These are phyloP conservation scores for Diaporthe ampelina DNA, from an alignment of 2,329 filamentous ascomycete genomes.

Conservation along the genomic window DNA sequence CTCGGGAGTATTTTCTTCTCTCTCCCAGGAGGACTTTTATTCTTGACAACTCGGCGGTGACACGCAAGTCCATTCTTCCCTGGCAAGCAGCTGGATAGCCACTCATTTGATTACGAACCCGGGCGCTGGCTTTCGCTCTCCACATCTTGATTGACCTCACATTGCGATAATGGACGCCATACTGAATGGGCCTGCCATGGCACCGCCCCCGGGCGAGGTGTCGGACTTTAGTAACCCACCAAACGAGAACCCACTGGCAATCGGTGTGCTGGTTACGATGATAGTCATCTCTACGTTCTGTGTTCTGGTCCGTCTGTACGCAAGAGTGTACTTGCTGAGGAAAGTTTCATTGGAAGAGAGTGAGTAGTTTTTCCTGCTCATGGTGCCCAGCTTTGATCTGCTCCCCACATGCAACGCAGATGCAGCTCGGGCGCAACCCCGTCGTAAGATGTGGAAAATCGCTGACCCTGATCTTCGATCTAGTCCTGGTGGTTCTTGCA, in stretches of 20 bases:
- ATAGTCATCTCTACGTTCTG: constrained; percentile 37
- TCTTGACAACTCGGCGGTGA: constrained; percentile 5
- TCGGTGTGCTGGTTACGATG: constrained; percentile 30
- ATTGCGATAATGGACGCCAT: constrained; percentile 14
- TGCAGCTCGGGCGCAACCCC: not conserved
- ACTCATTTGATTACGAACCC: not conserved
- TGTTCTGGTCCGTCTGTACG: constrained; percentile 36
- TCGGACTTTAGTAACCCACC: constrained; percentile 36
- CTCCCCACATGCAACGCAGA: not conserved
- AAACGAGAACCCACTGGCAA: constrained; percentile 36
- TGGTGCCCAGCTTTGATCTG: not conserved
- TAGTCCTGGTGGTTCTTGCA: constrained; percentile 26
- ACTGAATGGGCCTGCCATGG: constrained; percentile 33
- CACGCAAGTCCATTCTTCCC: constrained; percentile 7
- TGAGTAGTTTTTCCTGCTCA: constrained; percentile 10
- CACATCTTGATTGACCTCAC: not conserved
- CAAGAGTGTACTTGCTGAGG: constrained; percentile 18
- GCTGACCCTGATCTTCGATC: constrained; percentile 14
- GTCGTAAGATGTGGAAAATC: not conserved
- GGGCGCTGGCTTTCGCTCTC: constrained; percentile 21
- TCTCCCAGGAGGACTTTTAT: not conserved
- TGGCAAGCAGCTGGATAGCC: constrained; percentile 2
- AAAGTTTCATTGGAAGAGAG: constrained; percentile 25
- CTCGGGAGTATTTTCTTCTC: not conserved
- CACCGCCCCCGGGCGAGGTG: constrained; percentile 27